Evolutionary conservation across 169 alveolate genomes (phyloP).

Genomic region (Plasmodium sp.): DNA sequence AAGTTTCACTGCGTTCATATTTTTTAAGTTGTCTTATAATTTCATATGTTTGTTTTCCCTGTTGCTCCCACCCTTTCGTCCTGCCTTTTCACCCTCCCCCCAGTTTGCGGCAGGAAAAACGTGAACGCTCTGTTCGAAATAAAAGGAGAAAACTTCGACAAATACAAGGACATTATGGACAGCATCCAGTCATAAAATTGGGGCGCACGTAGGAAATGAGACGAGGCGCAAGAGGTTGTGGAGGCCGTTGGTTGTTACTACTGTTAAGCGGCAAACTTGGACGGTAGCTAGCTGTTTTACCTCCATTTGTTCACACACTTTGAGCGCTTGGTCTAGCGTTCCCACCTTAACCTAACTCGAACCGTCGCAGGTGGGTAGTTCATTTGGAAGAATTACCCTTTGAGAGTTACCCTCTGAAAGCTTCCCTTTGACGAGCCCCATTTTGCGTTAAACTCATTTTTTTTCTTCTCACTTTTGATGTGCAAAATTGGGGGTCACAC

Average conservation of each 20-base stretch:
- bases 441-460: neutral
- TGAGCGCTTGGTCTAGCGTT: neutral
- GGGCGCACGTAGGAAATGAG: neutral
- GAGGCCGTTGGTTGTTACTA: neutral
- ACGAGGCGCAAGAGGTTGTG: neutral
- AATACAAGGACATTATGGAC: constrained; percentile 54
- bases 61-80: neutral
- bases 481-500: neutral
- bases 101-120: constrained; percentile 71
- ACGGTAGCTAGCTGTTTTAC: neutral
- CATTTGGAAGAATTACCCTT: neutral
- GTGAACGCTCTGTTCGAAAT: constrained; percentile 73
- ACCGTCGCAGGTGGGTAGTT: neutral
- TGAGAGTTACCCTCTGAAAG: too few species aligned
- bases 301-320: neutral
- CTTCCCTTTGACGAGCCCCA: neutral
- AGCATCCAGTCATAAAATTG: constrained; percentile 33
- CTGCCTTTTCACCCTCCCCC: neutral
- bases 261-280: neutral
- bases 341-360: neutral
- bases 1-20: neutral
- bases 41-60: neutral
- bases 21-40: neutral
- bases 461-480: neutral
- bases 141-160: constrained; percentile 54